A percentile compares a stretch with the other conserved stretches of the same genome.
These are phyloP conservation scores for Plasmodium knowlesi DNA, from an alignment of 169 alveolate genomes.

Conservation along the genomic window DNA sequence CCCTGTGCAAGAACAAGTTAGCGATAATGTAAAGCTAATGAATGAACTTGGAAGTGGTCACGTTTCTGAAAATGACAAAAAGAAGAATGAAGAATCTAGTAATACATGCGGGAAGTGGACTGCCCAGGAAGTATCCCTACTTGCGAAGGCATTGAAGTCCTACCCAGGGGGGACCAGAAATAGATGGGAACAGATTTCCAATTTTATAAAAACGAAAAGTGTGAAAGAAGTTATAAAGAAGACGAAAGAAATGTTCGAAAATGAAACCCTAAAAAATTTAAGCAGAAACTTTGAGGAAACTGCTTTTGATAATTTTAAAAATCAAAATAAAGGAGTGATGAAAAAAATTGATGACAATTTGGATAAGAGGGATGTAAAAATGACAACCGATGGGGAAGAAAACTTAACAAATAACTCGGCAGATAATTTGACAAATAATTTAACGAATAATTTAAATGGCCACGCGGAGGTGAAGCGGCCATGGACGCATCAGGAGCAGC, in stretches of 20 bases:
- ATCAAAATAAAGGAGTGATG: slow-evolving; percentile 78
- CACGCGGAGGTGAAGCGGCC: slow-evolving; percentile 29
- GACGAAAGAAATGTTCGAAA: slow-evolving; percentile 87
- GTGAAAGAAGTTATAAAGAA: slow-evolving; percentile 90
- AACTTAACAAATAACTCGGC: neutral
- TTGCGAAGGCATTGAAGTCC: slow-evolving; percentile 91
- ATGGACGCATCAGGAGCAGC: slow-evolving; percentile 87
- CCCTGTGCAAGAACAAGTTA: neutral
- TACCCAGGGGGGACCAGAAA: slow-evolving; percentile 92
- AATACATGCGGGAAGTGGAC: slow-evolving; percentile 88
- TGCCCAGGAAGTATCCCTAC: slow-evolving; percentile 87
- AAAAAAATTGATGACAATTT: slow-evolving; percentile 77
- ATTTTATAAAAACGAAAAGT: slow-evolving; percentile 87
- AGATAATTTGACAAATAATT: neutral
- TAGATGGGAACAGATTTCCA: slow-evolving; percentile 93
- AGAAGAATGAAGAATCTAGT: slow-evolving; percentile 2
- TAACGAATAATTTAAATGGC: neutral
- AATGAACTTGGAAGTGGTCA: neutral
- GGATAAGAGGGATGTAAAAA: slow-evolving; percentile 69
- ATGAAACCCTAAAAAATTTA: slow-evolving; percentile 78
- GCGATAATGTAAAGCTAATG: slow-evolving; percentile 6
- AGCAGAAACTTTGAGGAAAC: slow-evolving; percentile 79
- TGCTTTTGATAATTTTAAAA: slow-evolving; percentile 76
- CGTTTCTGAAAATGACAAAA: neutral
- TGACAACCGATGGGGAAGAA: neutral